phyloP scores from a whole-genome alignment of 148 eudicot species.

The Rhododendron griersonianum region DNA sequence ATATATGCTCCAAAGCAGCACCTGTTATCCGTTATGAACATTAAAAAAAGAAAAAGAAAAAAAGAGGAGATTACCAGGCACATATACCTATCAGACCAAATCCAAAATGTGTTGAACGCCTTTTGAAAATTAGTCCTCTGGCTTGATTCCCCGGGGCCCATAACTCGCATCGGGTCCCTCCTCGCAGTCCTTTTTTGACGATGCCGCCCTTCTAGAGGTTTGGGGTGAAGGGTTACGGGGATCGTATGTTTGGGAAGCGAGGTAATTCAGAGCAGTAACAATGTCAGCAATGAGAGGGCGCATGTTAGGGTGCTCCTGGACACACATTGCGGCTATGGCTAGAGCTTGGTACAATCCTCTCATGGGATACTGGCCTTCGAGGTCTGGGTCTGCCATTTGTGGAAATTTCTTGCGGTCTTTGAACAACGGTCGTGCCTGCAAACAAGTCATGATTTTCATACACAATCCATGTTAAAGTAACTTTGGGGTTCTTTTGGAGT shows the following conservation, averaged over 20 bases:
- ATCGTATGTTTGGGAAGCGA: conserved; percentile 51
- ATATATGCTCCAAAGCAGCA: conserved; percentile 9
- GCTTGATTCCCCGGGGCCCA: background rate
- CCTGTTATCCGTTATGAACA: conserved; percentile 22
- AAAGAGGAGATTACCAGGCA: conserved; percentile 18
- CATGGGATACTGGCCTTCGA: conserved; percentile 53
- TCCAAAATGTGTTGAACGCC: background rate
- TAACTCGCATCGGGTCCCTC: background rate
- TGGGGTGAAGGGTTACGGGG: conserved; percentile 26
- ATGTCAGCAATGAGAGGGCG: conserved; percentile 67
- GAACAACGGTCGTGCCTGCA: conserved; percentile 68
- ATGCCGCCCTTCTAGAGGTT: conserved; percentile 22
- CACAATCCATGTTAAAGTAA: background rate
- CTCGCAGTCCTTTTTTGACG: conserved; percentile 18
- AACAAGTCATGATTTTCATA: conserved; percentile 3
- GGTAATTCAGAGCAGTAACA: conserved; percentile 67
- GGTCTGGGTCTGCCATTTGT: conserved; percentile 66
- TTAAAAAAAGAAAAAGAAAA: conserved; percentile 8
- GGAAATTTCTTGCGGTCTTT: conserved; percentile 58
- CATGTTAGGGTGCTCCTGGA: conserved; percentile 57
- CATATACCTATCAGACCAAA: conserved; percentile 12
- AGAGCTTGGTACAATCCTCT: conserved; percentile 75
- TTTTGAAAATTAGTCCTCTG: background rate
- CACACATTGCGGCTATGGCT: conserved; percentile 78
- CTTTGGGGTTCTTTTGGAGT: background rate